Evolutionary conservation across 169 alveolate species (phyloP).

Genomic region (Plasmodium sp.): DNA sequence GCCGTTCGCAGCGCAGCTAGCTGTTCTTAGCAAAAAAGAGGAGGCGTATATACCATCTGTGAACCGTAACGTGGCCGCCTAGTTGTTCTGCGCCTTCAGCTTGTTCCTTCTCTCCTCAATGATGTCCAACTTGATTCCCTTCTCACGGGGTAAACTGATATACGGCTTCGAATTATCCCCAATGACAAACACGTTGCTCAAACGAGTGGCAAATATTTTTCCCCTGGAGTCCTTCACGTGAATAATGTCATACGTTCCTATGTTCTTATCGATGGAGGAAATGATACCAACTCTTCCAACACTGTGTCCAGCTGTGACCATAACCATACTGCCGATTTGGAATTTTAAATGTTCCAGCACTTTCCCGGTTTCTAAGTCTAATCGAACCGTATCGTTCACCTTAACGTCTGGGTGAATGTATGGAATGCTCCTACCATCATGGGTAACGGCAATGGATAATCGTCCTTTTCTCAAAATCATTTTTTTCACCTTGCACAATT

Average conservation of each 20-base stretch:
- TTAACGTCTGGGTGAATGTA: constrained; percentile 98
- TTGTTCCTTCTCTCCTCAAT: constrained; percentile 93
- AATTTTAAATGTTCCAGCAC: constrained; percentile 94
- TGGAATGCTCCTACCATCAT: constrained; percentile 99
- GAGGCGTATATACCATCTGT: neutral
- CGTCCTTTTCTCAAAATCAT: constrained; percentile 96
- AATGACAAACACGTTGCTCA: constrained; percentile 96
- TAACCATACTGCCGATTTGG: constrained; percentile 95
- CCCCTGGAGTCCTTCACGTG: constrained; percentile 96
- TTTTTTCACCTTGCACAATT: constrained; percentile 96
- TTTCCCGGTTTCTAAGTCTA: constrained; percentile 96
- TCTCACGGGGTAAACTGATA: constrained; percentile 94
- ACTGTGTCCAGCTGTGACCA: constrained; percentile 98
- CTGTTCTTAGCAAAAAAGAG: neutral
- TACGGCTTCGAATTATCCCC: constrained; percentile 96
- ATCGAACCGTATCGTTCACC: constrained; percentile 96
- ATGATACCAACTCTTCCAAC: constrained; percentile 99
- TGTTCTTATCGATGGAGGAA: constrained; percentile 96
- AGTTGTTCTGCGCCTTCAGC: constrained; percentile 75
- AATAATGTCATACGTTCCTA: constrained; percentile 97
- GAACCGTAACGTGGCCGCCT: neutral
- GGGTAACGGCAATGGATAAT: constrained; percentile 96
- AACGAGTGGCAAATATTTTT: constrained; percentile 96
- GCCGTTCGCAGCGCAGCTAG: neutral
- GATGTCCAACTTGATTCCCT: constrained; percentile 93